Evolutionary conservation across 768 basidiomycete species (phyloP).

Genomic region (Boletus rufocinnamomeus): DNA sequence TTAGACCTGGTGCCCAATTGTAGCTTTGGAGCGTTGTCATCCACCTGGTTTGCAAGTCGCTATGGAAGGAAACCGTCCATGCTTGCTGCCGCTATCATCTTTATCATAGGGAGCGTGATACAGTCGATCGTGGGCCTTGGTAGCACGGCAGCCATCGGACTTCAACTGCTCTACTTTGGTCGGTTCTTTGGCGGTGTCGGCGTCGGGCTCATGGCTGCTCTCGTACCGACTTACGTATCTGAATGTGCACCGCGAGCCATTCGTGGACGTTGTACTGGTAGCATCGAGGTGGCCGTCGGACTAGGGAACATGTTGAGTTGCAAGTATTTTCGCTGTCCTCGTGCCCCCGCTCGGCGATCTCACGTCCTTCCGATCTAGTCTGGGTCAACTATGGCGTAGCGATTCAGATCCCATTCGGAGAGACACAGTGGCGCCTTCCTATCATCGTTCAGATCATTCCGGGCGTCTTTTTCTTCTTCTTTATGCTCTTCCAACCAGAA

Average conservation of each 20-base stretch:
- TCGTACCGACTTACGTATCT: conserved; percentile 41
- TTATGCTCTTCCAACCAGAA: conserved; percentile 43
- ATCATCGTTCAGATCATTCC: conserved; percentile 44
- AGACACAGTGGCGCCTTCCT: conserved; percentile 41
- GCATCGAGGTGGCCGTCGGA: conserved; percentile 35
- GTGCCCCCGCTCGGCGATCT: background rate
- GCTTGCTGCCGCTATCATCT: conserved; percentile 35
- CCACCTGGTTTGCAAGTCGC: conserved; percentile 31
- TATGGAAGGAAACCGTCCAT: conserved; percentile 40
- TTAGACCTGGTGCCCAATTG: background rate
- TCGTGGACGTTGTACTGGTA: conserved; percentile 40
- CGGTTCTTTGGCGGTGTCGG: conserved; percentile 54
- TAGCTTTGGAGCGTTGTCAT: conserved; percentile 29
- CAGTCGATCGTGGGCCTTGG: conserved; percentile 39
- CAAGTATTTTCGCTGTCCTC: conserved; percentile 17
- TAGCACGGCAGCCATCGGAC: conserved; percentile 24
- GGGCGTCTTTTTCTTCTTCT: conserved; percentile 36
- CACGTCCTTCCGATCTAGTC: conserved; percentile 21
- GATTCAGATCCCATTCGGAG: conserved; percentile 26
- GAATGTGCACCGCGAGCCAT: conserved; percentile 41
- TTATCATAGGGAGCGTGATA: conserved; percentile 37
- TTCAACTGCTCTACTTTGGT: conserved; percentile 35
- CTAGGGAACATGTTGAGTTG: conserved; percentile 40
- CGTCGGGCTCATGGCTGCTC: conserved; percentile 39
- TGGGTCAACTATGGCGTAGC: conserved; percentile 40